Conservation (phyloP, 2,329 filamentous ascomycete species). For the Teratosphaeria gauchensis region DNA sequence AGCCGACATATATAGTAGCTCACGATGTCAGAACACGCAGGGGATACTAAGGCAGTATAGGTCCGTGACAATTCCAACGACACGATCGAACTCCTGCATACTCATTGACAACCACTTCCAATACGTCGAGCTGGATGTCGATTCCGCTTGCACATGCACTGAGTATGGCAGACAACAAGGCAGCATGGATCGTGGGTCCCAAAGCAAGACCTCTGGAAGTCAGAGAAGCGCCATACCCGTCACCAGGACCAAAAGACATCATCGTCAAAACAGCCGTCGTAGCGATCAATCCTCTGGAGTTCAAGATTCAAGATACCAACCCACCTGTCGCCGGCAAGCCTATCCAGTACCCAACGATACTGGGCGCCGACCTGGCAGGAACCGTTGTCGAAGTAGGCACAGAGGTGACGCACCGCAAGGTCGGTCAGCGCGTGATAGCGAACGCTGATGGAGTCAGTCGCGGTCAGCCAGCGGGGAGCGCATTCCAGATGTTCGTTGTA, state of each 20-base stretch:
- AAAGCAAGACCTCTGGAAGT: background rate
- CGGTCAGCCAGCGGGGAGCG: background rate
- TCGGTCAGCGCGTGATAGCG: slow-evolving; percentile 2
- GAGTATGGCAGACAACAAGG: background rate
- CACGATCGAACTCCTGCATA: background rate
- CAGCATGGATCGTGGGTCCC: background rate
- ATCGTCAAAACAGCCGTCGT: slow-evolving; percentile 18
- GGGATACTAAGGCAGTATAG: too few relatives aligned
- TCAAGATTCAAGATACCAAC: slow-evolving; percentile 19
- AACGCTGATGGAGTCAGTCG: background rate
- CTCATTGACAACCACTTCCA: background rate
- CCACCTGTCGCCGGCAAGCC: slow-evolving; percentile 8
- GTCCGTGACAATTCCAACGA: too few relatives aligned
- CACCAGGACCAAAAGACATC: background rate
- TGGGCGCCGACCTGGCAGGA: slow-evolving; percentile 5
- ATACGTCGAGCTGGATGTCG: background rate
- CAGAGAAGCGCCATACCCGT: background rate
- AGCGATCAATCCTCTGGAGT: slow-evolving; percentile 33
- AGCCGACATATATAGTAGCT: background rate
- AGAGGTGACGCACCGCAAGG: background rate
- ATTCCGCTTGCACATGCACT: background rate
- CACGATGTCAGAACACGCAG: too few relatives aligned
- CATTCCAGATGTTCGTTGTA: background rate
- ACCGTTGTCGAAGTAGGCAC: slow-evolving; percentile 3
- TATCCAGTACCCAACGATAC: slow-evolving; percentile 8